These are phyloP conservation scores for Trametes cingulata DNA, from an alignment of 768 basidiomycete species.

Conservation along the genomic window DNA sequence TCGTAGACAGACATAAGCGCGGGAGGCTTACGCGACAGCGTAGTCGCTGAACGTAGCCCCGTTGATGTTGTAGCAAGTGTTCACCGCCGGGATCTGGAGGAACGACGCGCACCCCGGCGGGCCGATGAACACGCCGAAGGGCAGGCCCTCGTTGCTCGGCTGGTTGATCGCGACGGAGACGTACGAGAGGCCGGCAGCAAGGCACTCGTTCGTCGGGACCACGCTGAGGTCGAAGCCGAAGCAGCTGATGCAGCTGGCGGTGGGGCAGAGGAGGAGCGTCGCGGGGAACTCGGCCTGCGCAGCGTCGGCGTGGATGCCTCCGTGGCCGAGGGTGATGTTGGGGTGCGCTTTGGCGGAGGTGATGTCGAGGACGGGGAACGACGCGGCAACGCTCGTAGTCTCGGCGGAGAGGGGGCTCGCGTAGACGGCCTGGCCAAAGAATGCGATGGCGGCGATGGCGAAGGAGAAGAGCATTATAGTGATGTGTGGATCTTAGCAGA, in stretches of 20 bases:
- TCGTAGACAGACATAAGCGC: no score
- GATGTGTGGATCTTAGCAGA: not conserved
- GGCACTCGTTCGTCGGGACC: not conserved
- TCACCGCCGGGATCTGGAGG: not conserved
- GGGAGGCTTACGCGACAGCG: not conserved
- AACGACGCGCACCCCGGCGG: not conserved
- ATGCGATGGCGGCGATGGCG: not conserved
- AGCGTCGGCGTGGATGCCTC: not conserved
- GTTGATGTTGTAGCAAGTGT: conserved; percentile 9
- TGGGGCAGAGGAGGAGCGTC: not conserved
- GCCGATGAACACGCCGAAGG: conserved; percentile 1
- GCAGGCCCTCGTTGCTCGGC: conserved; percentile 10
- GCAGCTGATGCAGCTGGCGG: conserved; percentile 1
- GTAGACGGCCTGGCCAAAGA: not conserved
- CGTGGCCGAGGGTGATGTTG: conserved; percentile 4
- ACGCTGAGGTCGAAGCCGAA: not conserved
- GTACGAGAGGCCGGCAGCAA: not conserved
- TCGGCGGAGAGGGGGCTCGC: not conserved
- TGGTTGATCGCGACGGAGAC: not conserved
- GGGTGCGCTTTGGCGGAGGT: not conserved
- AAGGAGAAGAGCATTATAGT: not conserved
- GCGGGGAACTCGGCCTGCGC: not conserved
- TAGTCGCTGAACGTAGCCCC: not conserved
- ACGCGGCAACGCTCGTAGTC: not conserved
- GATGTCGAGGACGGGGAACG: conserved; percentile 6